Base-by-base conservation (phyloP, 768 basidiomycete genomes). In the Pholiota conissans region DNA sequence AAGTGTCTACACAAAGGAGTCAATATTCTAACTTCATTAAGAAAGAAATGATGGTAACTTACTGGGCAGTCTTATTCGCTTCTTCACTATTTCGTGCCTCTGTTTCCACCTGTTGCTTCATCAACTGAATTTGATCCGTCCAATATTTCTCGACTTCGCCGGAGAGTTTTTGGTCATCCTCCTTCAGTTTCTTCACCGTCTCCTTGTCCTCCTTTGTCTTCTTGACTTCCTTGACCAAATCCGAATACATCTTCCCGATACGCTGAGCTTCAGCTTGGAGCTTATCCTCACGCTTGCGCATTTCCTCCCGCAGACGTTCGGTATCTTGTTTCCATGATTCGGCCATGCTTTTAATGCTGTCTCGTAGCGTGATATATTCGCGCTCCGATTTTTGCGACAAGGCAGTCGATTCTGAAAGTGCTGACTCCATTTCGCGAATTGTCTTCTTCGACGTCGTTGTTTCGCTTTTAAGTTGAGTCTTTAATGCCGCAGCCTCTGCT, bases 341-440 rank as follows among this genome's bases (percentile, higher is more conserved):
- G 3, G 81, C 78, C 69, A 95, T 82, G 6, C 80, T 76, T 68
- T 89, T 90, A 52, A 94, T 72, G 62, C 89, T 87, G 56, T 91
- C 90, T 14, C 89, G 83, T 50, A 95, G 73, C 0, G 86, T 87
- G 60, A 86, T 75, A 62, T 94, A 95, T 73, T 95, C 93, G 34
- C 90, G 81, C 69, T 94, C 90, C 18, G 83, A 84, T 72, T 90
- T 92, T 67, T 89, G 86, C 14, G 89, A 90, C 14, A 89, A 75
- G 2, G 90, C 81, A 0, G 88, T 88, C 2, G 89, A 89, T 71
- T 93, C 91, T 1, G 84, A 64, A 27, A 94, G 78, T 5, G 86
- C 75, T 6, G 82, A 54, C 69, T 93, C 91, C 90, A 93, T 90
- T 64, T 93, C 91, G 20, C 89, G 85, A 10, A 93, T 68, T 0